A percentile compares a stretch with the other conserved stretches of the same genome.
Conservation (phyloP, 352 stramenopile genomes). For the Globisporangium alternatum region DNA sequence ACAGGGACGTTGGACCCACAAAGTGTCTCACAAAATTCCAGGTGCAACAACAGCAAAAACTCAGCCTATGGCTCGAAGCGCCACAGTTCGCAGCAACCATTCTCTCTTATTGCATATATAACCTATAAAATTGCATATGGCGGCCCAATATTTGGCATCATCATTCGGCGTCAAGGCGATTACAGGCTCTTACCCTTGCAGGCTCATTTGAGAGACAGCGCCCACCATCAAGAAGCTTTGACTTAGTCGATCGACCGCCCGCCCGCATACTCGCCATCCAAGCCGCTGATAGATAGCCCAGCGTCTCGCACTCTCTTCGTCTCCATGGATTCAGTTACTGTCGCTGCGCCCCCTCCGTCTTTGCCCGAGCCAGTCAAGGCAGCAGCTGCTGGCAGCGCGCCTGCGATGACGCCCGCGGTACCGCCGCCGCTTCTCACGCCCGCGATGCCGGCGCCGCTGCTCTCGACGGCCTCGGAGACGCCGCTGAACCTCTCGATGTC, state of each 20-base stretch:
- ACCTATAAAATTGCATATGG: neutral
- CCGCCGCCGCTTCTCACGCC: no score
- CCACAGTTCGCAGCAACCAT: no score
- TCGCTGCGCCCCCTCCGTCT: no score
- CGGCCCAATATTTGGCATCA: neutral
- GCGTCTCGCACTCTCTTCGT: no score
- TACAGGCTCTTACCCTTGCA: neutral
- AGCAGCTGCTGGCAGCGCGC: neutral
- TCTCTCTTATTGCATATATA: neutral
- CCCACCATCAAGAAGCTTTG: neutral
- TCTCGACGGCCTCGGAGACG: conserved; percentile 14
- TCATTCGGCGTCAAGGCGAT: neutral
- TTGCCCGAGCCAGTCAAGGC: neutral
- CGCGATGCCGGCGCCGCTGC: neutral
- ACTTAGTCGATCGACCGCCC: no score
- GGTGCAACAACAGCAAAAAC: neutral
- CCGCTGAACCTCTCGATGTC: conserved; percentile 20
- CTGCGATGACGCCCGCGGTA: conserved; percentile 6
- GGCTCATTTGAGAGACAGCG: neutral
- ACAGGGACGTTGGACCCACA: neutral
- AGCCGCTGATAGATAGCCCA: no score
- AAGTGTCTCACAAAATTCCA: conserved; percentile 10
- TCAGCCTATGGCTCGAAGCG: neutral
- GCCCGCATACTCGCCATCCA: neutral
- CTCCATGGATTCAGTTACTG: no score